Evolutionary conservation across 2,329 filamentous ascomycete species (phyloP), one percentile per base, ranked within the genome.

Genomic region (Colletotrichum noveboracense): DNA sequence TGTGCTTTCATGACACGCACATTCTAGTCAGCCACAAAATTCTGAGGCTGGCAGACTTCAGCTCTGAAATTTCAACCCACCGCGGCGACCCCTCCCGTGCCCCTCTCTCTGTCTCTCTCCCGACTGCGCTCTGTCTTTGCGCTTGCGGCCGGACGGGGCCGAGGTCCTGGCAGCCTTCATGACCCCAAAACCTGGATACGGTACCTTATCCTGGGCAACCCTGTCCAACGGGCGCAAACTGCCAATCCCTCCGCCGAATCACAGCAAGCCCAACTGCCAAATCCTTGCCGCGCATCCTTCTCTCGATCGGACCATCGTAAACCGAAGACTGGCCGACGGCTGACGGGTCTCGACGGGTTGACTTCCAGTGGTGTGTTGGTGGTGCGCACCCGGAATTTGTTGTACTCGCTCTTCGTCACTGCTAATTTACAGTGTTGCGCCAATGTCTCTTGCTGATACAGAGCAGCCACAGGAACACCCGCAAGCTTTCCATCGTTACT

Each of bases 211-310:
- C 66, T 61, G 26, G 66, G 30, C 55, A 28, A 73, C 32, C 64
- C 56, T 72, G 73, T 28, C 38, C 32, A 66, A 56, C 68, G n/a
- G 38, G 32, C 56, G 28, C 62, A 64, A 75, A 21, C 69, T 64
- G 38, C 56, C 69, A 75, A 64, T 34, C 69, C 62, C 30, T 28
- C 34, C 61, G 70, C 34, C 73, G 73, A 75, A 75, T 72, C 64
- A 75, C 55, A 72, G 21, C 64, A 32, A 65, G 64, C 70, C 70
- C 48, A 21, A 64, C 43, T 64, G 26, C 12, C 58, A 61, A 58
- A 75, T 69, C 73, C 73, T 73, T 75, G 73, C 70, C 58, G 73
- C 56, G 24, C 65, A 75, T 73, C 71, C 69, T 38, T 67, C 71
- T 62, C n/a, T 62, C 72, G 69, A 72, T 72, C 69, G 68, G 69